Evolutionary conservation across 352 stramenopile species (phyloP).

Genomic region (Globisporangium camurandrum): DNA sequence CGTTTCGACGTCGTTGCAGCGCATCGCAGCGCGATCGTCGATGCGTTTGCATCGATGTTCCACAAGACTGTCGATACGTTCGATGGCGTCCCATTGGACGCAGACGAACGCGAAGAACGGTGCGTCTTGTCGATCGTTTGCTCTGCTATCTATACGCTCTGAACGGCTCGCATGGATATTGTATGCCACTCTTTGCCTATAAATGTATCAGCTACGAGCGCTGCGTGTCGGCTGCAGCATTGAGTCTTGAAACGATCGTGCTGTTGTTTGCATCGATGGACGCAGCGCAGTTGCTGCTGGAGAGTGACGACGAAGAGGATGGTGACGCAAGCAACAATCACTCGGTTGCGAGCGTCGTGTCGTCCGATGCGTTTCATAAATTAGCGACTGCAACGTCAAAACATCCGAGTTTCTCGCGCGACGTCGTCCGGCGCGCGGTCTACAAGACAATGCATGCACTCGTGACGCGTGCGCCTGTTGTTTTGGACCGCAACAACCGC

Average conservation of each 20-base stretch:
- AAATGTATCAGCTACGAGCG: conserved; percentile 29
- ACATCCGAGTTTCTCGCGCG: conserved; percentile 67
- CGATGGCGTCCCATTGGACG: conserved; percentile 44
- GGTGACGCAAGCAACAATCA: no score
- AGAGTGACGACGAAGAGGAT: conserved; percentile 24
- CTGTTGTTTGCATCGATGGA: conserved; percentile 37
- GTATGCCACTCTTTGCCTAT: background rate
- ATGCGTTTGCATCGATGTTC: conserved; percentile 63
- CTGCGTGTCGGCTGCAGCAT: conserved; percentile 50
- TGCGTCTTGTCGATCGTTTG: conserved; percentile 5
- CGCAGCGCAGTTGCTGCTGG: conserved; percentile 26
- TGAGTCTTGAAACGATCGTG: conserved; percentile 53
- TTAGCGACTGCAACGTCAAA: conserved; percentile 59
- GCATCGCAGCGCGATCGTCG: conserved; percentile 36
- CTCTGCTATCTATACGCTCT: background rate
- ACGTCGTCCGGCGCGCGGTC: conserved; percentile 51
- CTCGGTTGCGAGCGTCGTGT: conserved; percentile 46
- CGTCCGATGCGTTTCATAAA: conserved; percentile 48
- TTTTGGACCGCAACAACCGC: conserved; percentile 30
- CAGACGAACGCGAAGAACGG: conserved; percentile 64
- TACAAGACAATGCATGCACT: conserved; percentile 55
- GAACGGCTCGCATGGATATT: background rate
- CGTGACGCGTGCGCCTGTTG: conserved; percentile 28
- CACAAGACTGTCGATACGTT: conserved; percentile 51
- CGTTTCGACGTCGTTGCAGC: conserved; percentile 27